Evolutionary conservation across 495 filamentous ascomycete genomes (phyloP).

Genomic region (Astrothelium subdiscretum): DNA sequence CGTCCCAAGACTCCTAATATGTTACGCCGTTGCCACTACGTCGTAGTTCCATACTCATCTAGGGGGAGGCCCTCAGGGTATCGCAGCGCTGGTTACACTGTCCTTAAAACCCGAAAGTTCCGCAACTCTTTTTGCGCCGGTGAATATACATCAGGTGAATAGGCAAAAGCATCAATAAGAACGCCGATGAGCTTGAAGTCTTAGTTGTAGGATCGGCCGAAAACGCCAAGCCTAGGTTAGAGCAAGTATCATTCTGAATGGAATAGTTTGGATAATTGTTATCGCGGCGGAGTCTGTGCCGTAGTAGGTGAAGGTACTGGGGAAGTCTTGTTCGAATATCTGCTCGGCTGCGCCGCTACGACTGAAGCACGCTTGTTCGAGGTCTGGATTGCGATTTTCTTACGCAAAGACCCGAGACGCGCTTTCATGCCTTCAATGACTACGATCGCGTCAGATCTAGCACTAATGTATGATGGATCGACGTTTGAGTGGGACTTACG

Average conservation of each 20-base stretch:
- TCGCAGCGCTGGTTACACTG: background rate
- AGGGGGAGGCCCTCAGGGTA: background rate
- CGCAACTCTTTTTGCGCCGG: background rate
- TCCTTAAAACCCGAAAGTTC: background rate
- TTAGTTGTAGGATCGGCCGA: background rate
- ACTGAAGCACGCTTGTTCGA: background rate
- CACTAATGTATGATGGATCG: background rate
- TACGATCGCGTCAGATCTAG: constrained; percentile 12
- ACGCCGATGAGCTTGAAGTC: background rate
- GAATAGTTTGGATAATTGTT: background rate
- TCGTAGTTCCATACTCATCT: background rate
- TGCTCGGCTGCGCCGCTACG: background rate
- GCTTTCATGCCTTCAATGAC: constrained; percentile 29
- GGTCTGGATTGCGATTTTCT: constrained; percentile 19
- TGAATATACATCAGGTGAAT: background rate
- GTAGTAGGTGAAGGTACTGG: background rate
- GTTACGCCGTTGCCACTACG: background rate
- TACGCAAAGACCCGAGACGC: constrained; percentile 23
- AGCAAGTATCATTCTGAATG: background rate
- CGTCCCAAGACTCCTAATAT: background rate
- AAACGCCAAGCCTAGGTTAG: background rate
- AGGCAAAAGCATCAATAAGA: background rate
- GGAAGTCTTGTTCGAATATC: background rate
- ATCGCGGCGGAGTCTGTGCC: background rate
- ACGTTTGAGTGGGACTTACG: constrained; percentile 19